Conservation (phyloP, 2,329 filamentous ascomycete genomes). For the Colletotrichum sp. region DNA sequence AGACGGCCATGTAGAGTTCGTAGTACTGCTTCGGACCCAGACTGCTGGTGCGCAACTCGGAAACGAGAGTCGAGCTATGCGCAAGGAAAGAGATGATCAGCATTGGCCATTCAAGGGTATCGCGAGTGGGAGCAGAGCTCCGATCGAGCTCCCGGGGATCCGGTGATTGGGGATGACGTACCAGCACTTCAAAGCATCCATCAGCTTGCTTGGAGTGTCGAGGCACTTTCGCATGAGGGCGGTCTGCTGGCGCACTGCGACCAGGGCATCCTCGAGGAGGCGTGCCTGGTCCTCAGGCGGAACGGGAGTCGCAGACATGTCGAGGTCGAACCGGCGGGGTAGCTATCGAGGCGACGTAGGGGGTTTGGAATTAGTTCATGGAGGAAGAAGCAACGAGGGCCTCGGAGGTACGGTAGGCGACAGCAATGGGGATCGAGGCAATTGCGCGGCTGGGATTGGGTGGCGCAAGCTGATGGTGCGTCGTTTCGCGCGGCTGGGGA, state of each 20-base stretch:
- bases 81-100: background rate
- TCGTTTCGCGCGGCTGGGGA: background rate
- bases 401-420: background rate
- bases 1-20: conserved; percentile 99
- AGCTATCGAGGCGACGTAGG: conserved; percentile 20
- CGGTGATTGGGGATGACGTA: conserved; percentile 52
- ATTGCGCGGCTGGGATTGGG: background rate
- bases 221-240: conserved; percentile 97
- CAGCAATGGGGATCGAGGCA: background rate
- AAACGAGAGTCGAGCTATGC: conserved; percentile 90
- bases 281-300: conserved; percentile 83
- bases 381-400: background rate
- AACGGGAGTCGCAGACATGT: conserved; percentile 58
- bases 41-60: conserved; percentile 96
- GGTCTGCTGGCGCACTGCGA: conserved; percentile 96
- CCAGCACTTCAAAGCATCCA: conserved; percentile 99
- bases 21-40: conserved; percentile 99
- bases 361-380: conserved; percentile 9
- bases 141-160: conserved; percentile 20
- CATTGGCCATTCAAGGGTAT: conserved; percentile 20
- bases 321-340: conserved; percentile 20
- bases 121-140: background rate
- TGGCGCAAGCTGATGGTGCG: background rate
- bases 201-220: conserved; percentile 96
- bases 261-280: conserved; percentile 95